Evolutionary conservation across 2,329 filamentous ascomycete genomes (phyloP), one percentile per base, ranked within the genome.

Genomic region (Neofusicoccum kwambonambiense): DNA sequence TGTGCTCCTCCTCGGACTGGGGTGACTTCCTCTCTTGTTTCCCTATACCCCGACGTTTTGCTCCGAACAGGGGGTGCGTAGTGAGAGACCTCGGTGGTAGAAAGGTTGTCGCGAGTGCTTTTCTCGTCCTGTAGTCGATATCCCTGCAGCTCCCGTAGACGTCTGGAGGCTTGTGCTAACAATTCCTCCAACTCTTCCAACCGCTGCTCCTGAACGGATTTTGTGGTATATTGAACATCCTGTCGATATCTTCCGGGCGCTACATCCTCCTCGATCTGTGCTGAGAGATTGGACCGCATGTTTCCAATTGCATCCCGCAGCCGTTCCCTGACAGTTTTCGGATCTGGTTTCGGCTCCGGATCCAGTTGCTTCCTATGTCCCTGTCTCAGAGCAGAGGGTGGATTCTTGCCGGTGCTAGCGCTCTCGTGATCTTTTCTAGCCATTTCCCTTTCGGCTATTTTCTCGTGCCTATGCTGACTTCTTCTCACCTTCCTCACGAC

Each of bases 191-290:
- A 17, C 19, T 62, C 58, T 3, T 62, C 22, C 19, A 62, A 34
- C 8, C 58, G 44, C 19, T 62, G 34, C 8, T 62, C 56, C 8
- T 47, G 56, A n/a, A 47, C 6, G 17, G 56, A 37, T 19, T 17
- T 47, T 5, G 39, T 27, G 9, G 13, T 9, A 37, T 8, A 9
- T 6, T 11, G 27, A 9, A 9, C 42, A 13, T 60, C 41, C 13
- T 39, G 56, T 60, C 56, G 56, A 19, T 60, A 60, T 22, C 56
- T 37, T 42, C 56, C 47, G 37, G 56, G 41, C 27, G 22, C 11
- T 3, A 27, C 3, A 37, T 60, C 22, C 12, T 47, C 56, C 31
- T 60, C 56, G 12, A 60, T n/a, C 11, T 60, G 11, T 15, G 41
- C 27, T 35, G 42, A 35, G 2, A 60, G 8, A 4, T 9, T 60